Percentiles rank a stretch among this genome's conserved stretches.
These are phyloP conservation scores for Exutisphaerella laricina DNA, from an alignment of 2,329 filamentous ascomycete species.

Conservation along the genomic window DNA sequence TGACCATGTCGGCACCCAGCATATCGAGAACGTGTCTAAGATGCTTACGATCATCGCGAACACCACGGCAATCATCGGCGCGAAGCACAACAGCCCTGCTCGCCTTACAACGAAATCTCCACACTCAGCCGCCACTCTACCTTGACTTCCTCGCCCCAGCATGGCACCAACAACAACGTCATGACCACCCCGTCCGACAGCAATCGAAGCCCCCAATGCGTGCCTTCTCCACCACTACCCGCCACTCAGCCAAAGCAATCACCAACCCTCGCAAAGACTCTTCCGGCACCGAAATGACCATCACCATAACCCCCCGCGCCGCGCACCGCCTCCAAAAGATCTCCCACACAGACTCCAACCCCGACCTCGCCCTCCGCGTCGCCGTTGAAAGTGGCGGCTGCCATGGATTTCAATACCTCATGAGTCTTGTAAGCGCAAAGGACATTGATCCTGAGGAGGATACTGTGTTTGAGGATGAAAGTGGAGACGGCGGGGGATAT, in stretches of 20 bases:
- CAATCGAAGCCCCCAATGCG: not conserved
- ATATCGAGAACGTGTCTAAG: conserved; percentile 14
- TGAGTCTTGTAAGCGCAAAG: conserved; percentile 65
- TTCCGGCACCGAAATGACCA: conserved; percentile 73
- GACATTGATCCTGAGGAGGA: conserved; percentile 69
- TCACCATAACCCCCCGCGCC: conserved; percentile 80
- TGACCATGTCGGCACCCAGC: conserved; percentile 14
- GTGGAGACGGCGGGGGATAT: conserved; percentile 30
- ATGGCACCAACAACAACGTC: conserved; percentile 16
- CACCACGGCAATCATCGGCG: not conserved
- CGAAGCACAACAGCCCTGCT: not conserved
- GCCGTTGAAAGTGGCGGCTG: conserved; percentile 91
- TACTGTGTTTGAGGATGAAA: conserved; percentile 71
- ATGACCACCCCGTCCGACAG: not conserved
- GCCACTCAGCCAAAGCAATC: conserved; percentile 34
- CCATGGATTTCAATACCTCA: conserved; percentile 96
- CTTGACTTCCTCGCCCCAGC: conserved; percentile 34
- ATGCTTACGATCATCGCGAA: conserved; percentile 11
- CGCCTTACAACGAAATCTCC: conserved; percentile 11
- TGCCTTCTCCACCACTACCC: conserved; percentile 16
- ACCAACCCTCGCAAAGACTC: conserved; percentile 74
- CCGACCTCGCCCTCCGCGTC: conserved; percentile 79
- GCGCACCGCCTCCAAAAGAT: conserved; percentile 67
- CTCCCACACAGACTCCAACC: conserved; percentile 53
- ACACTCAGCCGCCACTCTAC: conserved; percentile 28